Evolutionary conservation across 164 flowering plant genomes (phyloP), one percentile per base, ranked within the genome.

Genomic region (Vitis cinerea): DNA sequence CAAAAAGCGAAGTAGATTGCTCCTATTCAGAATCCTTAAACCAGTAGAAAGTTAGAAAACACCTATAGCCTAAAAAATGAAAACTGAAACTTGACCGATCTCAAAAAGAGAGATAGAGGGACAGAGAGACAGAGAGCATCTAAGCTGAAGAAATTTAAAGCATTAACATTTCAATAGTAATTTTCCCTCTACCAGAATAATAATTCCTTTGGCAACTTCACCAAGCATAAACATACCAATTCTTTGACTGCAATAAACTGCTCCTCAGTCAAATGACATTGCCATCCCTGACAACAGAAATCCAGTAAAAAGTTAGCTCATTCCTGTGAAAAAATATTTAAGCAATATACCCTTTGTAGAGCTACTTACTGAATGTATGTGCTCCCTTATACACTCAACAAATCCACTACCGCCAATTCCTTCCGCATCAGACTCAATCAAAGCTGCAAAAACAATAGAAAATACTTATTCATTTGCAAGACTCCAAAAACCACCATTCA

Each of bases 361-460:
- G 64, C 56, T 72, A 80, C 93, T 53, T 81, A 95, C 99, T 29
- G 97, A 81, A 78, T 89, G 84, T 78, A 96, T 90, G 75, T 96
- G 99, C 79, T 96, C 99, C 72, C 97, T 88, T 70, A 96, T 96
- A 79, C 99, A 96, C 76, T 93, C 99, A 73, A 96, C 88, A 84
- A 96, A 96, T 15, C 98, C 99, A 77, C 99, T 96, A 9, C 99
- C 99, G 52, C 99, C 99, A 88, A 96, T 96, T 3, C 99, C 99
- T 82, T 96, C 99, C 0, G 99, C 99, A 81, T 96, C 99, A 75
- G 95, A 93, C 82, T 96, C 98, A 54, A 96, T 96, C 68, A 96
- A 84, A 71, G 99, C 99, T 93, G 92, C 75, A 81, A 77, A 73
- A 15, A 0, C 17, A 64, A 27, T 29, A 15, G 68, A 17, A 69